Evolutionary conservation across 2,329 filamentous ascomycete genomes (phyloP), one percentile per base, ranked within the genome.

Genomic region (Davidsoniella virescens): DNA sequence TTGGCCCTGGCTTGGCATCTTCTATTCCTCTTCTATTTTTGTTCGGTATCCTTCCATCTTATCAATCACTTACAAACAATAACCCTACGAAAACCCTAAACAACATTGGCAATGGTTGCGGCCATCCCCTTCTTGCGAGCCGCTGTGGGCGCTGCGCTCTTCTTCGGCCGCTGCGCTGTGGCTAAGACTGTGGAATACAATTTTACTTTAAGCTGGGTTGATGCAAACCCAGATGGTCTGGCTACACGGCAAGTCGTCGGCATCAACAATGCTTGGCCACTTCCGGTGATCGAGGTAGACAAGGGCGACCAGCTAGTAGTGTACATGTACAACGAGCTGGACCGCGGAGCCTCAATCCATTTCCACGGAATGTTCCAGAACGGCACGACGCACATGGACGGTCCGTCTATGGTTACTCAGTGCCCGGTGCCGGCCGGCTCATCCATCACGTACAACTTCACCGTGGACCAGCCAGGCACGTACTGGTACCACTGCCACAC

Each of bases 241-340:
- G 67, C 69, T 26, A 62, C 67, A 7, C 70, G 80, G 42, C 70
- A 74, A 26, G 70, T 74, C 1, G 77, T 84, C 57, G 78, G 76
- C 9, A 75, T 84, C 59, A 84, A 84, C 58, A 70, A 70, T 10
- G 60, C 74, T 60, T 82, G 80, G 75, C 80, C 80, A 2, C 70
- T 77, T 23, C 81, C 81, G 1, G 59, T 66, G 10, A 73, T 80
- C 42, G 67, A 71, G 49, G 75, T 72, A 6, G 69, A 66, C 49
- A 67, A 70, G 53, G 75, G 74, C 47, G 75, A 79, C 54, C 65
- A 62, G 14, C 55, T 75, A 37, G 60, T 71, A 9, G 63, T 75
- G 41, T 70, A 70, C 55, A 62, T 74, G 53, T 56, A 65, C 49
- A 76, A 76, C 56, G 58, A 62, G 38, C 62, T 76, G 1, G 70